These are phyloP conservation scores for apple (Malus domestica) DNA, from an alignment of 306 rosid genomes.

Conservation along the genomic window DNA sequence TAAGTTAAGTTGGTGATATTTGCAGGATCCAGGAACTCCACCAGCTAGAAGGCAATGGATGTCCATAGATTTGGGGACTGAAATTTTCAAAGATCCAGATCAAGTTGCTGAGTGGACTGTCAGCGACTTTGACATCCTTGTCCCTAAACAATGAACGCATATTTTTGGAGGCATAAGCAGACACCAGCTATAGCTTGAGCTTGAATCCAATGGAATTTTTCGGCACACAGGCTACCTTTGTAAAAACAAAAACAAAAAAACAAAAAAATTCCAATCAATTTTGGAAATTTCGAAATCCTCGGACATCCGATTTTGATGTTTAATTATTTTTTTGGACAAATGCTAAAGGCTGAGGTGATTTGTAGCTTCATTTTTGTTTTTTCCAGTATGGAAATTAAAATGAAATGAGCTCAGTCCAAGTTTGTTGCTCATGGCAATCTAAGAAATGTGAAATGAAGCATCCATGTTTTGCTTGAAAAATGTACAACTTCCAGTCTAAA, in stretches of 20 bases:
- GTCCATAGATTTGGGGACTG: slow-evolving; percentile 37
- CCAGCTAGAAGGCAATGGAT: slow-evolving; percentile 34
- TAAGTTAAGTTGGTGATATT: background rate
- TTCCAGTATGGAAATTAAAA: too few relatives aligned
- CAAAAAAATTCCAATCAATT: background rate
- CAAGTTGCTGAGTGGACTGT: slow-evolving; percentile 40
- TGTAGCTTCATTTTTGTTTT: too few relatives aligned
- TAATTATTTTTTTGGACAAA: background rate
- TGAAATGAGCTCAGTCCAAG: background rate
- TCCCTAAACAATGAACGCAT: slow-evolving; percentile 1
- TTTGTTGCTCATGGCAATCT: background rate
- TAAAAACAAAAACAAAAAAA: too few relatives aligned
- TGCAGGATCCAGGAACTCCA: slow-evolving; percentile 34
- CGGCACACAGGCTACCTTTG: background rate
- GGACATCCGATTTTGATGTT: background rate
- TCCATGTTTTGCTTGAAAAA: background rate
- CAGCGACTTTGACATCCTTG: slow-evolving; percentile 27
- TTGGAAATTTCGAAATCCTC: background rate
- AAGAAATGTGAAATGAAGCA: background rate
- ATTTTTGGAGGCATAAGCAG: background rate
- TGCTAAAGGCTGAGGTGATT: background rate
- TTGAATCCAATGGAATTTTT: background rate
- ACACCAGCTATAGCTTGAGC: background rate
- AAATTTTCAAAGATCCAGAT: slow-evolving; percentile 31
- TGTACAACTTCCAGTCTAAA: too few relatives aligned